phyloP scores from a whole-genome alignment of 805 yeast species.

The Candida easanensis region DNA sequence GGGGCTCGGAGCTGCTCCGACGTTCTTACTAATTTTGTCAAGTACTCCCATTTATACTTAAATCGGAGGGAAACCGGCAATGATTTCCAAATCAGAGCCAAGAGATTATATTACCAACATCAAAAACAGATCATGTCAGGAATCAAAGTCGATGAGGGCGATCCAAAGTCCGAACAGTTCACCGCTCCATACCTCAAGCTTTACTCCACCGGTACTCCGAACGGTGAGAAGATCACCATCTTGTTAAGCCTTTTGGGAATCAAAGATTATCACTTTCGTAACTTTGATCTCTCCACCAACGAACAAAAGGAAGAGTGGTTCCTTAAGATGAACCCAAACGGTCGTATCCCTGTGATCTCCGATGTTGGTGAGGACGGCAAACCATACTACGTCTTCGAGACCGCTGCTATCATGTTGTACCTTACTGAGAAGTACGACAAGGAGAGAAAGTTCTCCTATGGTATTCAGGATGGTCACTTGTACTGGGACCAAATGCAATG shows the following conservation, averaged over 20 bases:
- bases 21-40: no score
- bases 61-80: no score
- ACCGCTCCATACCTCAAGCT: constrained; percentile 42
- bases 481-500: constrained; percentile 55
- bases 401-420: constrained; percentile 60
- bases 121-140: no score
- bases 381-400: constrained; percentile 47
- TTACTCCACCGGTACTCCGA: constrained; percentile 41
- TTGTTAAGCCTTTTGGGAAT: constrained; percentile 31
- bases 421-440: constrained; percentile 59
- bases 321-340: constrained; percentile 56
- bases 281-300: constrained; percentile 38
- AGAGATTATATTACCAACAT: no score
- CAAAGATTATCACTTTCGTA: constrained; percentile 32
- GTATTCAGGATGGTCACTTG: constrained; percentile 31
- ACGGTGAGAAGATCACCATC: constrained; percentile 38
- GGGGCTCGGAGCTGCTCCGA: no score
- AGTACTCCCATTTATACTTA: no score
- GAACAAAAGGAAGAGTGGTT: constrained; percentile 59
- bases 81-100: no score
- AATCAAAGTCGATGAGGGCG: constrained; percentile 22
- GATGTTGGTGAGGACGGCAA: constrained; percentile 39
- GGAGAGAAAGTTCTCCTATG: constrained; percentile 40
- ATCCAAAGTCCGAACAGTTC: constrained; percentile 29
- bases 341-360: constrained; percentile 56